A percentile compares a stretch with the other conserved stretches of the same genome.
These are phyloP conservation scores for Coemansia interrupta DNA, from an alignment of 192 early-diverging fungal genomes.

Conservation along the genomic window DNA sequence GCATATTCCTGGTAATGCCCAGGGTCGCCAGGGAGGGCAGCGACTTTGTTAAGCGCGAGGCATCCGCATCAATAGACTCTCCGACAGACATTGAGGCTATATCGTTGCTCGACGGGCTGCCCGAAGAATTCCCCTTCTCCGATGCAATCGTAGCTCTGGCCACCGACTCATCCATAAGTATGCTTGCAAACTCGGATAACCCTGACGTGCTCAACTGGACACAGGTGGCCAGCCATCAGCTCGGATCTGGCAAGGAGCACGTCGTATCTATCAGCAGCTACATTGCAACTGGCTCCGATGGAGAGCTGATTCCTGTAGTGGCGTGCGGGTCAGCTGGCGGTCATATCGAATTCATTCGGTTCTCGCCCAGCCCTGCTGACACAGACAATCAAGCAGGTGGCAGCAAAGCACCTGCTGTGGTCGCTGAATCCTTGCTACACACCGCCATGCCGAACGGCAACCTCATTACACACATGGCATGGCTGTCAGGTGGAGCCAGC, in stretches of 20 bases:
- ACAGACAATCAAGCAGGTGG: no score
- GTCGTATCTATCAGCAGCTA: slow-evolving; percentile 23
- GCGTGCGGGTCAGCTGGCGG: slow-evolving; percentile 33
- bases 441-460: neutral
- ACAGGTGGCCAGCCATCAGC: slow-evolving; percentile 28
- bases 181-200: slow-evolving; percentile 21
- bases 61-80: slow-evolving; percentile 16
- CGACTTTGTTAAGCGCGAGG: slow-evolving; percentile 15
- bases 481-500: slow-evolving; percentile 8
- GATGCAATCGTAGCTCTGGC: slow-evolving; percentile 19
- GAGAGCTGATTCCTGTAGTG: slow-evolving; percentile 11
- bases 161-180: slow-evolving; percentile 36
- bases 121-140: slow-evolving; percentile 15
- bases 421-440: neutral
- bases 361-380: neutral
- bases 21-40: slow-evolving; percentile 7
- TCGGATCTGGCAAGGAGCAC: slow-evolving; percentile 17
- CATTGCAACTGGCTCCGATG: neutral
- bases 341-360: slow-evolving; percentile 14
- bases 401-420: slow-evolving; percentile 2
- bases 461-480: slow-evolving; percentile 16
- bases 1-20: slow-evolving; percentile 25
- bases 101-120: slow-evolving; percentile 23
- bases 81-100: slow-evolving; percentile 28
- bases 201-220: slow-evolving; percentile 28